Base-by-base conservation (phyloP, 257 asterid species). In the Scutellaria barbata region DNA sequence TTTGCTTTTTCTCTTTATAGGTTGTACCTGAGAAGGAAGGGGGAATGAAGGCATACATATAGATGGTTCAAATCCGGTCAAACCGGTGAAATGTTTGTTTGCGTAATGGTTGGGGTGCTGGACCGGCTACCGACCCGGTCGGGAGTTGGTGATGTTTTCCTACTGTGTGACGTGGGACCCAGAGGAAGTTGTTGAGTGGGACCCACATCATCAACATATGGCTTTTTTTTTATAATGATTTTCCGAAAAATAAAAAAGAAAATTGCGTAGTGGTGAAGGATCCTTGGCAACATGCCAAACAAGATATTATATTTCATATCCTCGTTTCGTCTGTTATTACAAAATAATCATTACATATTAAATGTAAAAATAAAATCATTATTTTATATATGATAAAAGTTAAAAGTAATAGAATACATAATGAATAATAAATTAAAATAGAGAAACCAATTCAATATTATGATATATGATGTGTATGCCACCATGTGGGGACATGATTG, bases 71-170 rank as follows among this genome's bases (percentile, higher is more conserved):
- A 10, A 5, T 42, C 68, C 79, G 85, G 85, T 77, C 72, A 46
- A 76, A 63, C 81, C 81, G 80, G 79, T 45, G n/a, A 10, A 45
- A 14, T 61, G n/a, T 53, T 45, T 8, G 45, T 1, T 6, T 9
- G 6, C 17, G 10, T 46, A 50, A 74, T 63, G 57, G 70, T 56
- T 65, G 73, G 48, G 62, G 18, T 58, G 67, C 25, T 10, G 73
- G 42, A 74, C 81, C 74, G 53, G 73, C 12, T 64, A 46, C 76
- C 80, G 66, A 65, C 60, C 85, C 77, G 81, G 71, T 70, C 64
- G n/a, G 82, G 76, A 78, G 90, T 88, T 80, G 96, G 89, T 85
- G 83, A 73, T 14, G 51, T 69, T 65, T 2, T 35, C 5, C 0
- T 0, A 14, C 16, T 78, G 45, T 72, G 30, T 72, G 30, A 39